These are phyloP conservation scores for Wickerhamomyces silvicola DNA, from an alignment of 805 yeast species.

Conservation along the genomic window DNA sequence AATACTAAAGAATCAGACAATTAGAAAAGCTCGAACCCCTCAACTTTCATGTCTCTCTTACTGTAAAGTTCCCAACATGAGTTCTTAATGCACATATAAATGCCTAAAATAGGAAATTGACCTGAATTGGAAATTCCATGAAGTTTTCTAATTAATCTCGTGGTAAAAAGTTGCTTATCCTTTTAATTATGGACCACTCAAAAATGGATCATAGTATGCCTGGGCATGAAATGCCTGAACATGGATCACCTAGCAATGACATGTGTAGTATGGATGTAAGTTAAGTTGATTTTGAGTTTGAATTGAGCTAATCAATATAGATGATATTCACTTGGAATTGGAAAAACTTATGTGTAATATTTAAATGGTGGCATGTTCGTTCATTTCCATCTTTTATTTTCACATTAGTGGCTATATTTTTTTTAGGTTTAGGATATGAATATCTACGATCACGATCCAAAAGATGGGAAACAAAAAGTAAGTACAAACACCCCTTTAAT, in stretches of 20 bases:
- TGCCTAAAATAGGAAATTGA: too few relatives aligned
- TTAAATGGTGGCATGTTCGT: slow-evolving; percentile 74
- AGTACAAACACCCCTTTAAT: slow-evolving; percentile 6
- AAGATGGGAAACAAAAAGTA: slow-evolving; percentile 14
- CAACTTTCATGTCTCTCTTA: too few relatives aligned
- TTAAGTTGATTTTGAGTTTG: too few relatives aligned
- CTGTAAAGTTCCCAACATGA: too few relatives aligned
- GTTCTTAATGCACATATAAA: too few relatives aligned
- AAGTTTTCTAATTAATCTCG: too few relatives aligned
- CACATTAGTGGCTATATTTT: slow-evolving; percentile 42
- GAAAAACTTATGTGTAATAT: slow-evolving; percentile 64
- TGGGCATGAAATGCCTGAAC: slow-evolving; percentile 15
- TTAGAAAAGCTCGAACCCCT: too few relatives aligned
- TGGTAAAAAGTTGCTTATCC: too few relatives aligned
- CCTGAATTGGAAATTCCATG: too few relatives aligned
- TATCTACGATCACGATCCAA: slow-evolving; percentile 31
- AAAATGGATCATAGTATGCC: slow-evolving; percentile 16
- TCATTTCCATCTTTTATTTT: slow-evolving; percentile 43
- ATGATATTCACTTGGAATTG: slow-evolving; percentile 82
- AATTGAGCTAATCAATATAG: too few relatives aligned
- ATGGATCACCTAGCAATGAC: slow-evolving; percentile 23
- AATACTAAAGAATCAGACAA: too few relatives aligned
- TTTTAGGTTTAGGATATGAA: slow-evolving; percentile 56
- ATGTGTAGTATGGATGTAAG: slow-evolving; percentile 50
- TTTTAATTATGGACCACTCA: slow-evolving; percentile 11